These are phyloP conservation scores for Primulina tabacum DNA, from an alignment of 257 asterid genomes.

Conservation along the genomic window DNA sequence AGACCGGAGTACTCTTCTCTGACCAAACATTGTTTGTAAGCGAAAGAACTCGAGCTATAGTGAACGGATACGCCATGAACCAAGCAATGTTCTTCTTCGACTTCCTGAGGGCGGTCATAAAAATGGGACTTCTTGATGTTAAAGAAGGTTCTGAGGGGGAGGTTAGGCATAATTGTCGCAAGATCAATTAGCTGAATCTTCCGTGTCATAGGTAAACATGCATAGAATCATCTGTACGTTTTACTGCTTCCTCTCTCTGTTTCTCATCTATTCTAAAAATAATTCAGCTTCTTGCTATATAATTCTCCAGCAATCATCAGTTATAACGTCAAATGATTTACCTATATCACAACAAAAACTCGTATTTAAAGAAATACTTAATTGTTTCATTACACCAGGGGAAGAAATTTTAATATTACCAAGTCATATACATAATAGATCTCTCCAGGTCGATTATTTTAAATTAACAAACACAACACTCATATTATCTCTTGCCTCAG, in stretches of 20 bases:
- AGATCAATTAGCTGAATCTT: constrained; percentile 36
- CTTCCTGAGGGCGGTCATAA: constrained; percentile 74
- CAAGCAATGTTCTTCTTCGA: constrained; percentile 78
- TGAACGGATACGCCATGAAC: constrained; percentile 61
- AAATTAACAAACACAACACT: neutral
- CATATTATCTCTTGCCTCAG: too few species aligned
- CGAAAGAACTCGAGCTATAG: constrained; percentile 53
- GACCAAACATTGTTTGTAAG: constrained; percentile 70
- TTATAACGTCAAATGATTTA: too few species aligned
- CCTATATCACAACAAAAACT: too few species aligned
- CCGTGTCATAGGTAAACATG: neutral
- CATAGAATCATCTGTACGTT: too few species aligned
- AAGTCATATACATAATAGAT: neutral
- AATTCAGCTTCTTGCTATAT: too few species aligned
- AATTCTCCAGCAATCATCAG: too few species aligned
- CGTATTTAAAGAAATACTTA: neutral
- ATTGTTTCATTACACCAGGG: neutral
- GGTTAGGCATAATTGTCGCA: constrained; percentile 56
- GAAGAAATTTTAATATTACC: neutral
- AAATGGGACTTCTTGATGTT: constrained; percentile 71
- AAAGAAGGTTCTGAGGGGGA: constrained; percentile 71
- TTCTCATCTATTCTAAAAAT: too few species aligned
- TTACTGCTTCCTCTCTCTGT: too few species aligned
- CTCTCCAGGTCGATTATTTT: neutral
- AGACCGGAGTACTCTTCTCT: constrained; percentile 65